phyloP scores from a whole-genome alignment of 2,329 filamentous ascomycete species.

The Albifimbria verrucaria region DNA sequence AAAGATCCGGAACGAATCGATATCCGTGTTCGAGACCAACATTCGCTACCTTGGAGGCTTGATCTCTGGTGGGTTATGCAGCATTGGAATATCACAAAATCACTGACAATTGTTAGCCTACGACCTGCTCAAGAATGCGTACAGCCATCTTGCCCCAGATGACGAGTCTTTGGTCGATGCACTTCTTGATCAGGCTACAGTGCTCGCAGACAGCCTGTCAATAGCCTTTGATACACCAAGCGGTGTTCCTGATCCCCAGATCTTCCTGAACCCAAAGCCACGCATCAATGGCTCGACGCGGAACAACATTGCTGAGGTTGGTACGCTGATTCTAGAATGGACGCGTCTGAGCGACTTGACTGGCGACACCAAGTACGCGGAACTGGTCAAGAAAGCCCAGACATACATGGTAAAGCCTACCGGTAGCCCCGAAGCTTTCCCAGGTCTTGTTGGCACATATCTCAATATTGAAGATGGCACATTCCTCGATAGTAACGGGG shows the following conservation, averaged over 20 bases:
- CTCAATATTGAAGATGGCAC: conserved; percentile 62
- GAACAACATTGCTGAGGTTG: conserved; percentile 74
- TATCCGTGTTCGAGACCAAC: conserved; percentile 86
- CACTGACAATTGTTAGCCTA: conserved; percentile 44
- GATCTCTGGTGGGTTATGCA: conserved; percentile 55
- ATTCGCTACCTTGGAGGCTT: conserved; percentile 84
- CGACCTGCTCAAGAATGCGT: conserved; percentile 69
- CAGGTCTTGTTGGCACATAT: conserved; percentile 68
- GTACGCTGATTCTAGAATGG: conserved; percentile 82
- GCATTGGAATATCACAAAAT: too few relatives aligned
- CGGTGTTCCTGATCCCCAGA: conserved; percentile 69
- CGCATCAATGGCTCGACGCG: conserved; percentile 45
- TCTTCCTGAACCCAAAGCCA: conserved; percentile 55
- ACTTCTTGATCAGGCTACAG: conserved; percentile 64
- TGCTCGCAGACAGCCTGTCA: conserved; percentile 68
- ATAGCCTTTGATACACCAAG: conserved; percentile 75
- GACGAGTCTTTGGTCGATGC: conserved; percentile 41
- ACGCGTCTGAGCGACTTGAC: conserved; percentile 74
- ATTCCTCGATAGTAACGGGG: conserved; percentile 68
- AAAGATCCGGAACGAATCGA: conserved; percentile 33
- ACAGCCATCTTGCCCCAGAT: conserved; percentile 46
- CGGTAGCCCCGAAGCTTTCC: conserved; percentile 64
- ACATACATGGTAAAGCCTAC: conserved; percentile 64
- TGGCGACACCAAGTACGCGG: conserved; percentile 62
- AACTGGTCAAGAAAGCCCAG: conserved; percentile 65